Conservation (phyloP, 306 rosid genomes). For the Arachis stenosperma region DNA sequence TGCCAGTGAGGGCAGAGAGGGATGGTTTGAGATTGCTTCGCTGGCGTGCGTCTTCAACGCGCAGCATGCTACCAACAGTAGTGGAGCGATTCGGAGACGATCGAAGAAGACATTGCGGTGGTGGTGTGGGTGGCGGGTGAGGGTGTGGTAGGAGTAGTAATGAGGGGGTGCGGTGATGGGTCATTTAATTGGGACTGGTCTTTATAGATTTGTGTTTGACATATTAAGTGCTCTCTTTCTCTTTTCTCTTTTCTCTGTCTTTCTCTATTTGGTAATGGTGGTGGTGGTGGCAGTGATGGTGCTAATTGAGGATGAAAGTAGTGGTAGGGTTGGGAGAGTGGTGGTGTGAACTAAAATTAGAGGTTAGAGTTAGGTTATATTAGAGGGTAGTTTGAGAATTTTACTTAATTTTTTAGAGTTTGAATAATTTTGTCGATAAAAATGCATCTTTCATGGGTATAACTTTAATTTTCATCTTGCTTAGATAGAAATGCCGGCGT, state of each 20-base stretch:
- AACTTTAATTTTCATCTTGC: no score
- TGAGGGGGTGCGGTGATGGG: neutral
- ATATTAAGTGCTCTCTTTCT: conserved; percentile 23
- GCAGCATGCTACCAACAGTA: conserved; percentile 27
- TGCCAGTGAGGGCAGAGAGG: neutral
- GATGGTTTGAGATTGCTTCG: conserved; percentile 26
- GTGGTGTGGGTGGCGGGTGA: neutral
- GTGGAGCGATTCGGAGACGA: conserved; percentile 31
- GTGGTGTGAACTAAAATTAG: no score
- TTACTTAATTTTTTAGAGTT: no score
- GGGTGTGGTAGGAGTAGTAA: neutral
- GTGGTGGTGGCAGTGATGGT: no score
- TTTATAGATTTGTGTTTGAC: conserved; percentile 42
- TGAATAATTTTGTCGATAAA: no score
- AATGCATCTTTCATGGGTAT: no score
- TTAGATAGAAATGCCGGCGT: no score
- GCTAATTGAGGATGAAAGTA: no score
- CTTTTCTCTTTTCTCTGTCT: conserved; percentile 22
- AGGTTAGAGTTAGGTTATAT: no score
- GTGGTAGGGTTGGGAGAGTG: no score
- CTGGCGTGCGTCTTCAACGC: conserved; percentile 37
- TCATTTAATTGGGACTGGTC: conserved; percentile 36
- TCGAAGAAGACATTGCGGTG: conserved; percentile 38
- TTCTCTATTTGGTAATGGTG: conserved; percentile 31
- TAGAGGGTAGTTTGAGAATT: no score